Conservation (phyloP, 2,329 filamentous ascomycete genomes). For the Monosporascus cannonballus region DNA sequence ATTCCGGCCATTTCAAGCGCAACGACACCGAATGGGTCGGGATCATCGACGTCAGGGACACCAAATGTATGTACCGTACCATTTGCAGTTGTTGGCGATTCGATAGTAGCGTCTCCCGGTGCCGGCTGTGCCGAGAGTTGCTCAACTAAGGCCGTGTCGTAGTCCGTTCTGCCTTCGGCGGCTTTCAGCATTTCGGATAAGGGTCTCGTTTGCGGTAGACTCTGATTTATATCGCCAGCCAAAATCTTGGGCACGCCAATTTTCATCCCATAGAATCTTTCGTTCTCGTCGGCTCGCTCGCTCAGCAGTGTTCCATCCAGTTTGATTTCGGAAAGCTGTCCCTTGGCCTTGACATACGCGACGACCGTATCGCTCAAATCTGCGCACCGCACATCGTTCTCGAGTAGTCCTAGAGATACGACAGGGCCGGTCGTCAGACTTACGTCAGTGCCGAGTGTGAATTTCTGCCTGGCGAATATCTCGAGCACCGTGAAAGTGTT, state of each 20-base stretch:
- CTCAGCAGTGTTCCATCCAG: slow-evolving; percentile 51
- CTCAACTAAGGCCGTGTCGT: slow-evolving; percentile 62
- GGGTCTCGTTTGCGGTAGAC: slow-evolving; percentile 47
- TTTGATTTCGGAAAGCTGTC: slow-evolving; percentile 48
- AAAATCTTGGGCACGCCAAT: slow-evolving; percentile 51
- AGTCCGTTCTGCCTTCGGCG: slow-evolving; percentile 75
- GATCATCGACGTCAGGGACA: slow-evolving; percentile 71
- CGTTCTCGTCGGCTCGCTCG: slow-evolving; percentile 54
- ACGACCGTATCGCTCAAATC: slow-evolving; percentile 50
- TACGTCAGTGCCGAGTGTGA: slow-evolving; percentile 78
- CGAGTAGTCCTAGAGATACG: slow-evolving; percentile 44
- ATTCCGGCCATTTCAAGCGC: slow-evolving; percentile 87
- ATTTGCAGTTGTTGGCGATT: slow-evolving; percentile 33
- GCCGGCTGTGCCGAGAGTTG: slow-evolving; percentile 59
- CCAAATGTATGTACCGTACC: slow-evolving; percentile 57
- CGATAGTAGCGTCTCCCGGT: slow-evolving; percentile 65
- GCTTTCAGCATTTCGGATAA: slow-evolving; percentile 81
- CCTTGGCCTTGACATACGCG: slow-evolving; percentile 53
- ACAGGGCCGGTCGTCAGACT: slow-evolving; percentile 72
- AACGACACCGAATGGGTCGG: slow-evolving; percentile 85
- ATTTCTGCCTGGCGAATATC: slow-evolving; percentile 71
- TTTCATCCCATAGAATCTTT: slow-evolving; percentile 47
- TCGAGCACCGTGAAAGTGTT: slow-evolving; percentile 82
- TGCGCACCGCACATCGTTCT: slow-evolving; percentile 45
- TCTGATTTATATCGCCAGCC: slow-evolving; percentile 49